Conservation (phyloP, 2,329 filamentous ascomycete species). For the Aspergillus latus region DNA sequence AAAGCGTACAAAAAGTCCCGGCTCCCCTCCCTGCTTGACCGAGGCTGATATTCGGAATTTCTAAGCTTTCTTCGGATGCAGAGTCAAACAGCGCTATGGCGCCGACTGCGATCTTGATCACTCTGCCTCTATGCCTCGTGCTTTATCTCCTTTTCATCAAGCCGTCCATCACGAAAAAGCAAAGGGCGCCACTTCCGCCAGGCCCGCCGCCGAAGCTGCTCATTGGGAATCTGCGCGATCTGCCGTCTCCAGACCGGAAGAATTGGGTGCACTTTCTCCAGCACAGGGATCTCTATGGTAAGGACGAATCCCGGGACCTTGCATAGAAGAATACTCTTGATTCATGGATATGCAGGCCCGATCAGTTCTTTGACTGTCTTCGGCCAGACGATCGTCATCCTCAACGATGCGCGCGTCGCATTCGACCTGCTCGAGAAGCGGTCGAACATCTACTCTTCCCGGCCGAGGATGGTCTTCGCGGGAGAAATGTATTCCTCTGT, state of each 20-base stretch:
- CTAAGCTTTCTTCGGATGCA: too few species aligned
- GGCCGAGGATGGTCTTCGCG: slow-evolving; percentile 27
- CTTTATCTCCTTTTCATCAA: neutral
- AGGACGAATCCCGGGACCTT: too few species aligned
- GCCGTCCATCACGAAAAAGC: neutral
- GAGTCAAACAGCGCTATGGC: neutral
- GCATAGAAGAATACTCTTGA: neutral
- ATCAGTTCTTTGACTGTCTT: slow-evolving; percentile 38
- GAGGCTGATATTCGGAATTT: too few species aligned
- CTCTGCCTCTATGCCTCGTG: neutral
- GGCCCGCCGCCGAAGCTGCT: slow-evolving; percentile 50
- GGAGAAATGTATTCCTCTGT: slow-evolving; percentile 29
- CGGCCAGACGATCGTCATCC: slow-evolving; percentile 32
- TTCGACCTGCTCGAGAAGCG: slow-evolving; percentile 36
- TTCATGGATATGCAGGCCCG: slow-evolving; percentile 21
- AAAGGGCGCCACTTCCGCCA: slow-evolving; percentile 41
- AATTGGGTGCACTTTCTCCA: slow-evolving; percentile 44
- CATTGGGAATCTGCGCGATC: slow-evolving; percentile 51
- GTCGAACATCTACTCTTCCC: slow-evolving; percentile 27
- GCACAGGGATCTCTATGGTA: slow-evolving; percentile 42
- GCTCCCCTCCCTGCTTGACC: too few species aligned
- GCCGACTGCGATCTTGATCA: neutral
- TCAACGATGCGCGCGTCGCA: slow-evolving; percentile 33
- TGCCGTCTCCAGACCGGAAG: slow-evolving; percentile 41
- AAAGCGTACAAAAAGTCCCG: neutral